Evolutionary conservation across 2,329 filamentous ascomycete genomes (phyloP).

Genomic region (Fusarium udum): DNA sequence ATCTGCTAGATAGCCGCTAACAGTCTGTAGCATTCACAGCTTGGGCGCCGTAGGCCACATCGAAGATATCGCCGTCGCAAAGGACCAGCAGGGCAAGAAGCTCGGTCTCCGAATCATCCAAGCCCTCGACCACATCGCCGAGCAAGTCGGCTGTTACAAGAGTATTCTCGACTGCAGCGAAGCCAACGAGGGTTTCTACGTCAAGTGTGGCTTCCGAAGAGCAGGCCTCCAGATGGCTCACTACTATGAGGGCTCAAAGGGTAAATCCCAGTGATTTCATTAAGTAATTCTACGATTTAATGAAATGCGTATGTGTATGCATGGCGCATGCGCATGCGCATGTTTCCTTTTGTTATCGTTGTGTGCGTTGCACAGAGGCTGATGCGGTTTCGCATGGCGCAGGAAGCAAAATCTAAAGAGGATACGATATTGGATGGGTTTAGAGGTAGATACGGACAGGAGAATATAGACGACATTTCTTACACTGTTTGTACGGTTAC

Average conservation of each 20-base stretch:
- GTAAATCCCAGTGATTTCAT: conserved; percentile 51
- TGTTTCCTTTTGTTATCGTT: conserved; percentile 14
- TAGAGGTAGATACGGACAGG: conserved; percentile 27
- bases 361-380: conserved; percentile 34
- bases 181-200: conserved; percentile 95
- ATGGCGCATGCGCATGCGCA: neutral
- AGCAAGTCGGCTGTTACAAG: conserved; percentile 94
- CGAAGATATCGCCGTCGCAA: conserved; percentile 95
- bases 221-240: conserved; percentile 97
- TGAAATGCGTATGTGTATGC: neutral
- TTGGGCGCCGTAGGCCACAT: conserved; percentile 91
- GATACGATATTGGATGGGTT: conserved; percentile 14
- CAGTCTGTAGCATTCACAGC: conserved; percentile 72
- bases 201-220: conserved; percentile 95
- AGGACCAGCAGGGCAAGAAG: conserved; percentile 98
- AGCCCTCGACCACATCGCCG: conserved; percentile 87
- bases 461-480: conserved; percentile 31
- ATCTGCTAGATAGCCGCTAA: conserved; percentile 24
- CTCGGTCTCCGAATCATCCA: conserved; percentile 92
- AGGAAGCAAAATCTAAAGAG: conserved; percentile 46
- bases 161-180: conserved; percentile 96
- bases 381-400: conserved; percentile 41
- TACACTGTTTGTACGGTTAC: neutral
- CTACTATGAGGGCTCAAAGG: conserved; percentile 76
- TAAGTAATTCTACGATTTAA: neutral